phyloP scores from a whole-genome alignment of 768 basidiomycete genomes.

The Candolleomyces aberdarensis region DNA sequence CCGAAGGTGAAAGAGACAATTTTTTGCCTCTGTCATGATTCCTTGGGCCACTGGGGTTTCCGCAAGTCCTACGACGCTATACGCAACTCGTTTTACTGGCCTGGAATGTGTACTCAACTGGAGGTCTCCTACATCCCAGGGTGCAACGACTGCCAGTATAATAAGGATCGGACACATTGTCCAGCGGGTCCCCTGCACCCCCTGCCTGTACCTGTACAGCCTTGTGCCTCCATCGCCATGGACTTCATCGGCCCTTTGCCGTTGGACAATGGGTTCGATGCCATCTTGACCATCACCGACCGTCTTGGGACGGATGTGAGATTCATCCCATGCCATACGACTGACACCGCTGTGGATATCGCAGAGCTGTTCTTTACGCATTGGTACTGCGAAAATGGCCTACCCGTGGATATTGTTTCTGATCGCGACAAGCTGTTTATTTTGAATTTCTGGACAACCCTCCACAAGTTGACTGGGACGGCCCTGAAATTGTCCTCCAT shows the following conservation, averaged over 20 bases:
- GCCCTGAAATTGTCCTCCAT: not conserved
- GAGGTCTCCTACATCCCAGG: constrained; percentile 34
- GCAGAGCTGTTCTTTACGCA: constrained; percentile 24
- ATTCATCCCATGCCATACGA: constrained; percentile 6
- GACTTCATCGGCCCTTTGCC: constrained; percentile 23
- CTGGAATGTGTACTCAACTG: no score
- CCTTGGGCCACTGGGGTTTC: constrained; percentile 29
- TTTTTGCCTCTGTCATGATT: constrained; percentile 25
- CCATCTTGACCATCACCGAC: no score
- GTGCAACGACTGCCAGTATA: constrained; percentile 29
- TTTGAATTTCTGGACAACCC: constrained; percentile 21
- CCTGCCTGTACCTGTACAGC: constrained; percentile 16
- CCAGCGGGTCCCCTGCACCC: constrained; percentile 23
- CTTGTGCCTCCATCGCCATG: constrained; percentile 3
- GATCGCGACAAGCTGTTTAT: constrained; percentile 21
- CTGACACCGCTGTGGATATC: constrained; percentile 14
- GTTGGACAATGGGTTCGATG: no score
- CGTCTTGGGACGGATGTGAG: constrained; percentile 1
- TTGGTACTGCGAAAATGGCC: constrained; percentile 34
- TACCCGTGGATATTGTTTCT: constrained; percentile 29
- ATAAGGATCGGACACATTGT: constrained; percentile 32
- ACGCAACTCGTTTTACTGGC: constrained; percentile 25
- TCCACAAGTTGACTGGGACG: not conserved
- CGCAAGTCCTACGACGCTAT: constrained; percentile 25
- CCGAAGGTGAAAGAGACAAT: constrained; percentile 18